A percentile compares a stretch with the other conserved stretches of the same genome.
Evolutionary conservation across 345 rosid genomes (phyloP).

Genomic region (Citrus mangshanensis): DNA sequence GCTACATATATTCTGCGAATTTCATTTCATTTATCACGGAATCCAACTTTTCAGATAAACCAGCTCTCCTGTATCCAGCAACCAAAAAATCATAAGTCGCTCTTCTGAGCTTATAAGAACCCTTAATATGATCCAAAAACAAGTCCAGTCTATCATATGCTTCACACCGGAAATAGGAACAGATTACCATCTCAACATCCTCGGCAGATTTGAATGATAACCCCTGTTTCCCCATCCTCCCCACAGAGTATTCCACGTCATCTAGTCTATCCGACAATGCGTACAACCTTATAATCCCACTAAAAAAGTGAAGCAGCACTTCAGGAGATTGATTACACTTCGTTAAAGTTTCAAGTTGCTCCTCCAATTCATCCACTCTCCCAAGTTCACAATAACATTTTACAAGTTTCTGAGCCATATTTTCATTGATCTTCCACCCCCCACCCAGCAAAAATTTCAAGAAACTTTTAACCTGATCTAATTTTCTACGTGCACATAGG

Average conservation of each 20-base stretch:
- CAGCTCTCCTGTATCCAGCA: constrained; percentile 40
- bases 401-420: constrained; percentile 25
- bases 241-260: constrained; percentile 40
- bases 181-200: constrained; percentile 42
- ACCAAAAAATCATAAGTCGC: constrained; percentile 34
- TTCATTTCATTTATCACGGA: constrained; percentile 28
- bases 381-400: constrained; percentile 19
- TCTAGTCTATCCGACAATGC: constrained; percentile 32
- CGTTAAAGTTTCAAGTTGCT: constrained; percentile 21
- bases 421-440: constrained; percentile 23
- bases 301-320: constrained; percentile 17
- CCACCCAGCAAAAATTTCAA: constrained; percentile 24
- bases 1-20: constrained; percentile 17
- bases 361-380: constrained; percentile 30
- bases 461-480: constrained; percentile 19
- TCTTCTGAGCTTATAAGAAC: constrained; percentile 19
- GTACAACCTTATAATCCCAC: constrained; percentile 33
- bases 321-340: constrained; percentile 19
- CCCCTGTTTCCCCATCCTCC: constrained; percentile 41
- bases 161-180: constrained; percentile 34
- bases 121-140: constrained; percentile 34
- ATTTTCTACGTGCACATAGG: constrained; percentile 16
- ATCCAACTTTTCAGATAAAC: constrained; percentile 28
- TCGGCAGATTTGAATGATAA: constrained; percentile 23
- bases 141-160: constrained; percentile 40